These are phyloP conservation scores for Mucor sp. DNA, from an alignment of 371 early-diverging fungal genomes.

Conservation along the genomic window DNA sequence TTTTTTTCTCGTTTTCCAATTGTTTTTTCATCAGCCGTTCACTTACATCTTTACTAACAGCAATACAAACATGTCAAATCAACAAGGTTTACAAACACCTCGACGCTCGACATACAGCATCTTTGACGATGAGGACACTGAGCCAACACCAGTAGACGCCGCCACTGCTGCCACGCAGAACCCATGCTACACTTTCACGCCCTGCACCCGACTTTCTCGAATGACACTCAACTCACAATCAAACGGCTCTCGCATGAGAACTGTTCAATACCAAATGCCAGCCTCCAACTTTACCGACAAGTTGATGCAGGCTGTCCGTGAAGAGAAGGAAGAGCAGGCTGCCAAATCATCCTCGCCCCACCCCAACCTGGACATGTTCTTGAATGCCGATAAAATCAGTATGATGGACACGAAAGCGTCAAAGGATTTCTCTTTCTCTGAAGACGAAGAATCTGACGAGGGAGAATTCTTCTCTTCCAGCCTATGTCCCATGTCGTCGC, in stretches of 20 bases:
- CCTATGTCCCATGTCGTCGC: conserved; percentile 13
- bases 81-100: conserved; percentile 3
- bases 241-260: conserved; percentile 4
- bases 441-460: conserved; percentile 20
- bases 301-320: conserved; percentile 4
- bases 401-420: conserved; percentile 2
- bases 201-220: conserved; percentile 23
- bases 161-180: not conserved
- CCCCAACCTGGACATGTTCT: conserved; percentile 16
- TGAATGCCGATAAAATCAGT: conserved; percentile 6
- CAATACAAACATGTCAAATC: conserved; percentile 1
- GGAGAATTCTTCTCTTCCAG: conserved; percentile 20
- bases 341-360: not conserved
- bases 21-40: not conserved
- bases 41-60: not conserved
- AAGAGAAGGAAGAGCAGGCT: conserved; percentile 8
- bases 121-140: not conserved
- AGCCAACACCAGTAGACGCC: not conserved
- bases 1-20: not conserved
- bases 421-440: conserved; percentile 11
- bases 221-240: conserved; percentile 24
- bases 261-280: conserved; percentile 3
- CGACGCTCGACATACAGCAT: not conserved
- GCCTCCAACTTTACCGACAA: conserved; percentile 11
- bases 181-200: conserved; percentile 10